Evolutionary conservation across 2,329 filamentous ascomycete species (phyloP).

Genomic region (Myriosclerotinia scirpicola): DNA sequence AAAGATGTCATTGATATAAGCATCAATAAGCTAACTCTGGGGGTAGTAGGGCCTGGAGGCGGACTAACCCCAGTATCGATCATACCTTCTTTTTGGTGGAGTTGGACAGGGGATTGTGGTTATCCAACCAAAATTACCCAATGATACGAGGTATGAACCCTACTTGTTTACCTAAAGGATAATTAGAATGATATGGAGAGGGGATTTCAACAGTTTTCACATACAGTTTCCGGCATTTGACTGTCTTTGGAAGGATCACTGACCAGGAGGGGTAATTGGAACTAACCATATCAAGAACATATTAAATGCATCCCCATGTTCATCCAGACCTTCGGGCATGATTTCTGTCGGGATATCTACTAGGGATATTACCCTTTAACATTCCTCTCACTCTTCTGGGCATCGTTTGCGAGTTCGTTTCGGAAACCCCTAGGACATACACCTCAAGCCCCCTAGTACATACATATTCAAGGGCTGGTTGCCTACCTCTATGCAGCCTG

Average conservation of each 20-base stretch:
- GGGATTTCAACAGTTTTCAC: neutral
- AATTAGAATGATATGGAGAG: neutral
- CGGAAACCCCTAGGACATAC: neutral
- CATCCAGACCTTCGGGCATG: constrained; percentile 22
- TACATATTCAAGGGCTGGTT: constrained; percentile 16
- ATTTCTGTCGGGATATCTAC: neutral
- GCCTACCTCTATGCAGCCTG: constrained; percentile 3
- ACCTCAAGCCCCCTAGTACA: neutral
- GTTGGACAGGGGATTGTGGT: neutral
- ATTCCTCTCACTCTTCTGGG: constrained; percentile 3
- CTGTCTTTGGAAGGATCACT: neutral
- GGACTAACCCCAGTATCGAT: neutral
- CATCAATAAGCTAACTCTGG: constrained; percentile 4
- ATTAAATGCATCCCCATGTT: constrained; percentile 14
- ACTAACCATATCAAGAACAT: neutral
- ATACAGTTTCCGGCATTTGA: neutral
- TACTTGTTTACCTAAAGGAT: neutral
- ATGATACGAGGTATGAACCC: neutral
- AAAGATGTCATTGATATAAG: constrained; percentile 15
- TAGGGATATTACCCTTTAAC: neutral
- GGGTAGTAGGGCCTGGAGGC: neutral
- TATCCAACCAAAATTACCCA: neutral
- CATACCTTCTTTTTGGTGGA: neutral
- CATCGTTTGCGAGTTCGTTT: constrained; percentile 3
- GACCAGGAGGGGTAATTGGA: neutral